A percentile compares a stretch with the other conserved stretches of the same genome.
phyloP scores from a whole-genome alignment of 495 filamentous ascomycete species.

The Rhypophila decipiens region DNA sequence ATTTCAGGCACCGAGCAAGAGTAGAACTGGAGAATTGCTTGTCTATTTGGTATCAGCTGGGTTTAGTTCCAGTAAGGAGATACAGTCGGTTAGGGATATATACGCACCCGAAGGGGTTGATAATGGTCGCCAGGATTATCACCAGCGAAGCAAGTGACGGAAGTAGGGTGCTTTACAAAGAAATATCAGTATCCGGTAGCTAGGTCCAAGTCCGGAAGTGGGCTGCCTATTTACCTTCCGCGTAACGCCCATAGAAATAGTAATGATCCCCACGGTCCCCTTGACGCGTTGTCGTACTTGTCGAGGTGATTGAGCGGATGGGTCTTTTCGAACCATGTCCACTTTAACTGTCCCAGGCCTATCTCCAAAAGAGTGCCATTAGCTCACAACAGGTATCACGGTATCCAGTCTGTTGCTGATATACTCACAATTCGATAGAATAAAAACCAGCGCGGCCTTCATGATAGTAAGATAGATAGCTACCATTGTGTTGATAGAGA shows the following conservation, averaged over 20 bases:
- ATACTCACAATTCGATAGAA: neutral
- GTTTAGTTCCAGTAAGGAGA: too few species aligned
- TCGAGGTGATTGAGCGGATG: conserved; percentile 10
- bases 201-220: too few species aligned
- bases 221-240: neutral
- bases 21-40: conserved; percentile 14
- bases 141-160: conserved; percentile 12
- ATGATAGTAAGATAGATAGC: too few species aligned
- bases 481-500: too few species aligned
- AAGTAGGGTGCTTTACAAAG: conserved; percentile 5
- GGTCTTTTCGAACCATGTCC: conserved; percentile 20
- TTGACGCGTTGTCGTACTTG: conserved; percentile 13
- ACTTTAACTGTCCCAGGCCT: conserved; percentile 25
- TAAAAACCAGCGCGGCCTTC: neutral
- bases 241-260: conserved; percentile 12
- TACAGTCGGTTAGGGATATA: too few species aligned
- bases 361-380: conserved; percentile 5
- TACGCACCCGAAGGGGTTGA: conserved; percentile 19
- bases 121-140: conserved; percentile 13
- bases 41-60: too few species aligned
- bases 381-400: too few species aligned
- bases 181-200: too few species aligned
- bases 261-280: conserved; percentile 15
- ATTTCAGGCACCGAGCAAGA: conserved; percentile 1
- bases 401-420: neutral